Conservation (phyloP, 2,329 filamentous ascomycete species). For the Arthrobotrys pseudoclavata region DNA sequence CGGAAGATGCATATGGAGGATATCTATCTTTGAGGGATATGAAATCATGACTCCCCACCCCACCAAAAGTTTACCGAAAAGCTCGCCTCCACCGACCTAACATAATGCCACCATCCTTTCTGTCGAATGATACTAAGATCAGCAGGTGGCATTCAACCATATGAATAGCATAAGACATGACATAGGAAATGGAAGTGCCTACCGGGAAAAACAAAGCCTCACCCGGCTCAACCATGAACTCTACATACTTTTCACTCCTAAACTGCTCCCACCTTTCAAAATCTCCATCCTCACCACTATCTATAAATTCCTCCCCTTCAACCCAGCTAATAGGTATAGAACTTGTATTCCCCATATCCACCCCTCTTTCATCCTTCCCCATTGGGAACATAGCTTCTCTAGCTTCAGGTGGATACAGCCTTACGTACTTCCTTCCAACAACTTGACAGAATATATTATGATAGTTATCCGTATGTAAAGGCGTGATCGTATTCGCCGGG, state of each 20-base stretch:
- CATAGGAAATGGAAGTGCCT: conserved; percentile 22
- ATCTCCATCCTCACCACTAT: conserved; percentile 59
- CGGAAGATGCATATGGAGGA: background rate
- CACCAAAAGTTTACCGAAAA: conserved; percentile 99
- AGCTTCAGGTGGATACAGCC: conserved; percentile 81
- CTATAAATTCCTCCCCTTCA: conserved; percentile 69
- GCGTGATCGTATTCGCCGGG: conserved; percentile 87
- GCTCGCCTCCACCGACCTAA: conserved; percentile 84
- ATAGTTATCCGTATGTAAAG: conserved; percentile 92
- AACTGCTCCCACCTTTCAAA: conserved; percentile 69
- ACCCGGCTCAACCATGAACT: conserved; percentile 83
- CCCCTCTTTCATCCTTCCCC: conserved; percentile 74
- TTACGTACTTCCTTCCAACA: conserved; percentile 90
- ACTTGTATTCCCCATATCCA: conserved; percentile 95
- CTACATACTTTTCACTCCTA: conserved; percentile 75
- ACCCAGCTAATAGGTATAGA: conserved; percentile 79
- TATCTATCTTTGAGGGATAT: background rate
- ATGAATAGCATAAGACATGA: background rate
- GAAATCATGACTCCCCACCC: conserved; percentile 68
- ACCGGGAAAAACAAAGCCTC: conserved; percentile 90
- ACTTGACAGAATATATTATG: conserved; percentile 93
- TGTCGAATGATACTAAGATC: conserved; percentile 5
- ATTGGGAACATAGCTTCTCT: conserved; percentile 74
- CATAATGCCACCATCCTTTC: conserved; percentile 96
- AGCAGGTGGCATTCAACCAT: background rate